These are phyloP conservation scores for Solanum sejunctum DNA, from an alignment of 257 asterid genomes.

Conservation along the genomic window DNA sequence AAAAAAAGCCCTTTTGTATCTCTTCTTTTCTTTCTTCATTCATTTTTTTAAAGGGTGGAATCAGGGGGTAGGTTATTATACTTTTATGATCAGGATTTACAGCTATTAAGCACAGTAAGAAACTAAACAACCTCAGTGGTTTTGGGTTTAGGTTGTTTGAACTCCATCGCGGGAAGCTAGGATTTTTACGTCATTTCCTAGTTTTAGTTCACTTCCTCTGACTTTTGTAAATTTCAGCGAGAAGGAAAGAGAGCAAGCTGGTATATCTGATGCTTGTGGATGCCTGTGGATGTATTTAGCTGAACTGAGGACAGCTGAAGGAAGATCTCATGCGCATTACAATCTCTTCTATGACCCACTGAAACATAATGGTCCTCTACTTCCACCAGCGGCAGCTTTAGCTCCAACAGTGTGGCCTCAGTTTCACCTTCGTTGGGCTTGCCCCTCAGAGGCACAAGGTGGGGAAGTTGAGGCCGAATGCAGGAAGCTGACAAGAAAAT, in stretches of 20 bases:
- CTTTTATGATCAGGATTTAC: background rate
- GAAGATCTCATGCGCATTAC: slow-evolving; percentile 64
- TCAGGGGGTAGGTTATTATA: background rate
- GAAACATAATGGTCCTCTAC: slow-evolving; percentile 49
- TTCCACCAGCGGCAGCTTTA: slow-evolving; percentile 98
- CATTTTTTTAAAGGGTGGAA: background rate
- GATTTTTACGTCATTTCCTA: background rate
- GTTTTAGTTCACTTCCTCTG: background rate
- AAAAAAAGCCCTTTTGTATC: background rate
- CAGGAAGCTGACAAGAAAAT: slow-evolving; percentile 51
- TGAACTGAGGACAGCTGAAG: slow-evolving; percentile 64
- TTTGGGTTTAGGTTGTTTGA: background rate
- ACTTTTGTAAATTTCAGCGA: slow-evolving; percentile 36
- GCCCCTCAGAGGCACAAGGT: slow-evolving; percentile 82
- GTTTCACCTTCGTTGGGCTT: slow-evolving; percentile 97
- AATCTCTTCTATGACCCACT: slow-evolving; percentile 78
- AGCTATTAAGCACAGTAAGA: background rate
- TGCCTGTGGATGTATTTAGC: slow-evolving; percentile 85
- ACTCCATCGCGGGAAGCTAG: background rate
- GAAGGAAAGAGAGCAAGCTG: slow-evolving; percentile 90
- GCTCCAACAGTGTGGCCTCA: slow-evolving; percentile 99
- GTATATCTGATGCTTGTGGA: slow-evolving; percentile 67
- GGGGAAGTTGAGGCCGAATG: slow-evolving; percentile 84
- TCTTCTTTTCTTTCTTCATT: too few species aligned
- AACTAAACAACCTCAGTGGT: background rate